Evolutionary conservation across 257 asterid species (phyloP).

Genomic region (Plantago major): DNA sequence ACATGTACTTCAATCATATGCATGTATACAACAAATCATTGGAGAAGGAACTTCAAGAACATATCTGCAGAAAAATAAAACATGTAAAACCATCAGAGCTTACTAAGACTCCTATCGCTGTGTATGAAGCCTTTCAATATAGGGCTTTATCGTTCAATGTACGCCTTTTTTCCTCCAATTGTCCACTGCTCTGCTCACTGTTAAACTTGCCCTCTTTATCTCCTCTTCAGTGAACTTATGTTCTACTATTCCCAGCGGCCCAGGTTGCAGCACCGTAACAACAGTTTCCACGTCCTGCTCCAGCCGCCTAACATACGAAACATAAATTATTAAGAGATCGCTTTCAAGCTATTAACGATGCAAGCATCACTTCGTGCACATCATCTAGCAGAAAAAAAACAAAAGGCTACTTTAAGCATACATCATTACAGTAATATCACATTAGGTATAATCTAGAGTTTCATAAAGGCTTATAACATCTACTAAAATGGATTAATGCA

Average conservation of each 20-base stretch:
- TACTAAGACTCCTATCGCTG: slow-evolving; percentile 23
- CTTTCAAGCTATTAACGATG: neutral
- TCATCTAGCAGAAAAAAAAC: neutral
- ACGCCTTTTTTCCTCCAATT: slow-evolving; percentile 70
- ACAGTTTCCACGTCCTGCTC: slow-evolving; percentile 93
- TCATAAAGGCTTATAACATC: too few relatives aligned
- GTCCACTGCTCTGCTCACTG: slow-evolving; percentile 60
- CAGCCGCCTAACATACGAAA: slow-evolving; percentile 51
- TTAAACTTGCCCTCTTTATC: slow-evolving; percentile 54
- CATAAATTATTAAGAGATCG: slow-evolving; percentile 2
- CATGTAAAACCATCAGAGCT: slow-evolving; percentile 18
- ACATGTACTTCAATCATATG: too few relatives aligned
- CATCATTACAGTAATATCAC: too few relatives aligned
- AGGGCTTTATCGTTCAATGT: slow-evolving; percentile 48
- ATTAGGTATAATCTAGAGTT: too few relatives aligned
- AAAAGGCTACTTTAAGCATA: too few relatives aligned
- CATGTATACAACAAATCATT: too few relatives aligned
- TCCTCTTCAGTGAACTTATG: slow-evolving; percentile 82
- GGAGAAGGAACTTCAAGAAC: neutral
- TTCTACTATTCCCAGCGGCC: slow-evolving; percentile 85
- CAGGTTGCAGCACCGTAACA: slow-evolving; percentile 78
- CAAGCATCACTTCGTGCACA: neutral
- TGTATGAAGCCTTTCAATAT: slow-evolving; percentile 68
- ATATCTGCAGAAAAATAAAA: neutral
- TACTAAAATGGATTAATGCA: too few relatives aligned